Base-by-base conservation (phyloP, 2,329 filamentous ascomycete species). In the Coccinonectria pachysandricola region DNA sequence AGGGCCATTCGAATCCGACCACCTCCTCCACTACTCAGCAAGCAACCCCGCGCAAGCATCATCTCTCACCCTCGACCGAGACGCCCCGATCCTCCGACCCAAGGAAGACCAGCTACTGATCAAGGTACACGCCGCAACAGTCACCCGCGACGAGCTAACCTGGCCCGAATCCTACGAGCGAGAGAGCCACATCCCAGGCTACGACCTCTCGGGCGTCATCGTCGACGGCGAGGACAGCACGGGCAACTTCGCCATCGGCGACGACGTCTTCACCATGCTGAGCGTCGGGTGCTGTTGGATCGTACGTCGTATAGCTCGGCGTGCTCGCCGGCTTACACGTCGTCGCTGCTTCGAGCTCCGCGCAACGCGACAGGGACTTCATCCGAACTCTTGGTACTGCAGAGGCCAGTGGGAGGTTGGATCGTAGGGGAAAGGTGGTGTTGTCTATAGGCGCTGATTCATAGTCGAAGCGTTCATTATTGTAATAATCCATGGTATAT, bases 221-320 rank as follows among this genome's bases (percentile, higher is more conserved):
- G 35, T 32, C 7, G 26, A 27, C 6, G 21, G 29, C 18, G 40
- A 34, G 18, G 40, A 35, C 11, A 32, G 24, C 11, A 8, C n/a
- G 2, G 11, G 12, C 7, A 23, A 6, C 7, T 54, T 58, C 23
- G 37, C 37, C 10, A 28, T 40, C 11, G 51, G 47, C 1, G 43
- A 45, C 23, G 38, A 51, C 20, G 41, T 52, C 12, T 54, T 43
- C 20, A 43, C 40, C 5, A 48, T 48, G 31, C 42, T 43, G 3
- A 26, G 30, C 12, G 39, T 48, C 46, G 5, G 56, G 55, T 3
- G 51, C 48, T 2, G 50, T 59, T 8, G 56, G 55, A 2, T 43
- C 45, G 14, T 55, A 49, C 32, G 33, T 48, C 1, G 46, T 59
- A 5, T 48, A 56, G 34, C 37, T 57, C 12, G 55, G 48, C 2